Evolutionary conservation across 2,329 filamentous ascomycete species (phyloP).

Genomic region (Fusarium chuoi): DNA sequence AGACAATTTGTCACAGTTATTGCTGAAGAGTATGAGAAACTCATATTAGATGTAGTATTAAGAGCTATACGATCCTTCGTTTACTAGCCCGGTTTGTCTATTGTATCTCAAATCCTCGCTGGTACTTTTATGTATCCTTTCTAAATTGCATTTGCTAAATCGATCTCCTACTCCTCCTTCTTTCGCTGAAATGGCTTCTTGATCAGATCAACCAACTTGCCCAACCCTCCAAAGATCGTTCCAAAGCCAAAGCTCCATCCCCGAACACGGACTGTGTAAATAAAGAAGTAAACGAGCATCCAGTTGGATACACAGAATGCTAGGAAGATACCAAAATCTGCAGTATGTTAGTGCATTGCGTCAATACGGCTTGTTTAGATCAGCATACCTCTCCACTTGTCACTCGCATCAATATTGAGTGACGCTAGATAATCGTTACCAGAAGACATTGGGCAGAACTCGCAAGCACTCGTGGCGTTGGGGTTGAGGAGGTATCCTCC

Average conservation of each 20-base stretch:
- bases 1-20: neutral
- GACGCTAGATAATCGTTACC: slow-evolving; percentile 71
- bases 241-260: slow-evolving; percentile 78
- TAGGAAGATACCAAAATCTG: slow-evolving; percentile 76
- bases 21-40: neutral
- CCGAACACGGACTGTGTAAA: slow-evolving; percentile 76
- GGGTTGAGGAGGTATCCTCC: slow-evolving; percentile 73
- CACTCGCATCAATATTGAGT: slow-evolving; percentile 58
- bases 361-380: neutral
- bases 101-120: neutral
- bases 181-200: slow-evolving; percentile 37
- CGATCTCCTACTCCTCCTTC: slow-evolving; percentile 5
- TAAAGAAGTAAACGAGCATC: slow-evolving; percentile 79
- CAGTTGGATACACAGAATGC: slow-evolving; percentile 78
- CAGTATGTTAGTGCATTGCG: neutral
- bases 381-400: slow-evolving; percentile 69
- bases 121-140: neutral
- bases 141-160: neutral
- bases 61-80: neutral
- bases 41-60: neutral
- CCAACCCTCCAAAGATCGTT: slow-evolving; percentile 28
- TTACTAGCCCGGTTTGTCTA: neutral
- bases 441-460: slow-evolving; percentile 72
- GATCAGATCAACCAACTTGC: slow-evolving; percentile 30
- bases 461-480: slow-evolving; percentile 66